These are phyloP conservation scores for Neckera pumila DNA, from an alignment of 225 moss, liverwort and hornwort genomes.

Conservation along the genomic window DNA sequence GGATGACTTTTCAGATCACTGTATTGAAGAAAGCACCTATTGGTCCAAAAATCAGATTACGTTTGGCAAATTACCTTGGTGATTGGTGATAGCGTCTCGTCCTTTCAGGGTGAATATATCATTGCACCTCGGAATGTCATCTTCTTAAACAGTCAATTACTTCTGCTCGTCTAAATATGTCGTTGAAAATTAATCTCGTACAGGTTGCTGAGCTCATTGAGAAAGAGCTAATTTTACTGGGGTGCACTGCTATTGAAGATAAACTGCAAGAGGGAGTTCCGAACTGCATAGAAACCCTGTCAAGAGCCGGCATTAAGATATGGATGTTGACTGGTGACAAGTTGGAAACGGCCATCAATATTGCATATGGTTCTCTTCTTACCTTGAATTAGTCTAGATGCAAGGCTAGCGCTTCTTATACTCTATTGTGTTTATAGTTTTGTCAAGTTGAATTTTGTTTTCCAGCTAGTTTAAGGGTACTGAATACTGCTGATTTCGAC, in stretches of 20 bases:
- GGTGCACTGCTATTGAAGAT: constrained; percentile 87
- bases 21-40: not conserved
- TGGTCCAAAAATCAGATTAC: not conserved
- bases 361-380: constrained; percentile 56
- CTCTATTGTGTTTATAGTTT: not conserved
- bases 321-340: constrained; percentile 96
- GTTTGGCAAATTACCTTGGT: not conserved
- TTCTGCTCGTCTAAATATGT: not conserved
- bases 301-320: constrained; percentile 77
- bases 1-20: not conserved
- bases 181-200: not conserved
- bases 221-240: constrained; percentile 56
- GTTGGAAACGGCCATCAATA: constrained; percentile 89
- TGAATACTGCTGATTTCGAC: not conserved
- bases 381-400: not conserved
- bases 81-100: not conserved
- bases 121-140: not conserved
- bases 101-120: not conserved
- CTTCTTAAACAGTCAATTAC: not conserved
- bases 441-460: not conserved
- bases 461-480: not conserved
- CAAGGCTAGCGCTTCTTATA: not conserved
- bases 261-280: constrained; percentile 91
- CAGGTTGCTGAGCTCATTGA: constrained; percentile 82
- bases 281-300: constrained; percentile 74